Base-by-base conservation (phyloP, 148 eudicot species). In the Amaranthus cruentus region DNA sequence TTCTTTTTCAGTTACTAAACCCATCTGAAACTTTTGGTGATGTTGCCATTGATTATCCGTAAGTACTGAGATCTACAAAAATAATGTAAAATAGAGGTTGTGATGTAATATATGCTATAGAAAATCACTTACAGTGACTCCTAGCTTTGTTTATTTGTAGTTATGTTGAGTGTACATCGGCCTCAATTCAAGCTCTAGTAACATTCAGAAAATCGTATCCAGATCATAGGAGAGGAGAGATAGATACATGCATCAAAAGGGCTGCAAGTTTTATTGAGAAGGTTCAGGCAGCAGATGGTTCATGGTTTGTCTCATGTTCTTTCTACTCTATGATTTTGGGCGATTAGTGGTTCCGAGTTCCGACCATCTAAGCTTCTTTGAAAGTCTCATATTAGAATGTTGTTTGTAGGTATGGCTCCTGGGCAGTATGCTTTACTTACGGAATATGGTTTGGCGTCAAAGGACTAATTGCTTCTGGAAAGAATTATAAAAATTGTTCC, bases 1-100 rank as follows among this genome's bases (percentile, higher is more conserved):
- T 69, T 70, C 51, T 67, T 28, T 84, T 74, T 68, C 92, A 96
- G 99, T 72, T 92, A 69, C 76, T 96, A 79, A 96, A 96, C 79
- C 99, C 99, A 59, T 92, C 99, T 69, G 99, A 96, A 78, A 92
- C 97, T 50, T 96, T 96, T 79, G 99, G 99, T 75, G 99, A 96
- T 81, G 90, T 96, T 70, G 97, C 92, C 59, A 90, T 96, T 81
- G 99, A 96, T 77, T 96, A 96, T 76, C 94, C 97, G 99, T 96
- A 90, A 88, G 97, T 85, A 62, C 55, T 72, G 61, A 70, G 69
- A 47, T 49, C 47, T 28, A 47, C 38, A 7, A 64, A 1, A 4
- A 12, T 5, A 5, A 56, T 4, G 48, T 6, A 14, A 18, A n/a
- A 47, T 66, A 50, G 47, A 63, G 43, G 67, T 18, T 51, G 4